These are phyloP conservation scores for Musa beccarii DNA, from an alignment of 176 grass and related monocot species.

Conservation along the genomic window DNA sequence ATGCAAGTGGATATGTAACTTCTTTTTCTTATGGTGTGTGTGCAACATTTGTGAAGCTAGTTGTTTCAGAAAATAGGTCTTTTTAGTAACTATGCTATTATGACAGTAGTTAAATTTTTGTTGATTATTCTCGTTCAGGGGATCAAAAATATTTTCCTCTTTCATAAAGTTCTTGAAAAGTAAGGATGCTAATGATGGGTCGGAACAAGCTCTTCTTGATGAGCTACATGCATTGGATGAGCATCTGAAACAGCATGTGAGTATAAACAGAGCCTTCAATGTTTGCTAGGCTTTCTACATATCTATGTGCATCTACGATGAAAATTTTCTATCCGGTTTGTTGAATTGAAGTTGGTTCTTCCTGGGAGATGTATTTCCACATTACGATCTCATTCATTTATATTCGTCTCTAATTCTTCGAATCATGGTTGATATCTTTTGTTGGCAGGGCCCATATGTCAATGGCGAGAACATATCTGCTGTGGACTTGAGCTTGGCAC, in stretches of 20 bases:
- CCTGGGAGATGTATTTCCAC: not conserved
- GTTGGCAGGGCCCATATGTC: conserved; percentile 17
- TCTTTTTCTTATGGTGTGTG: too few relatives aligned
- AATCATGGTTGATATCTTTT: not conserved
- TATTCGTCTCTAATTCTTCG: not conserved
- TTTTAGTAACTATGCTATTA: not conserved
- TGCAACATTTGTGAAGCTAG: too few relatives aligned
- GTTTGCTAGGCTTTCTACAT: not conserved
- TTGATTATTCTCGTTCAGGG: not conserved
- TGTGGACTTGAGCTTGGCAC: conserved; percentile 26
- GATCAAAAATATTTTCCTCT: conserved; percentile 13
- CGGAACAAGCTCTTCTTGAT: conserved; percentile 7
- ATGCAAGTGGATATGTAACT: too few relatives aligned
- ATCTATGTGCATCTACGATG: not conserved
- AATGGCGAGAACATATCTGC: conserved; percentile 20
- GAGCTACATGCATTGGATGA: conserved; percentile 12
- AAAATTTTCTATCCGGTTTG: not conserved
- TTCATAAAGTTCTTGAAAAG: conserved; percentile 19
- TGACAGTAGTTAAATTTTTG: not conserved
- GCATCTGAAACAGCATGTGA: conserved; percentile 14
- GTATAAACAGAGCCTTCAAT: not conserved
- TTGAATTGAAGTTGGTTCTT: not conserved
- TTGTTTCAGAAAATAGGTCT: not conserved
- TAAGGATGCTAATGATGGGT: conserved; percentile 6
- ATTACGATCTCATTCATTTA: not conserved